Evolutionary conservation across 2,329 filamentous ascomycete species (phyloP).

Genomic region (Fusarium newnesense): DNA sequence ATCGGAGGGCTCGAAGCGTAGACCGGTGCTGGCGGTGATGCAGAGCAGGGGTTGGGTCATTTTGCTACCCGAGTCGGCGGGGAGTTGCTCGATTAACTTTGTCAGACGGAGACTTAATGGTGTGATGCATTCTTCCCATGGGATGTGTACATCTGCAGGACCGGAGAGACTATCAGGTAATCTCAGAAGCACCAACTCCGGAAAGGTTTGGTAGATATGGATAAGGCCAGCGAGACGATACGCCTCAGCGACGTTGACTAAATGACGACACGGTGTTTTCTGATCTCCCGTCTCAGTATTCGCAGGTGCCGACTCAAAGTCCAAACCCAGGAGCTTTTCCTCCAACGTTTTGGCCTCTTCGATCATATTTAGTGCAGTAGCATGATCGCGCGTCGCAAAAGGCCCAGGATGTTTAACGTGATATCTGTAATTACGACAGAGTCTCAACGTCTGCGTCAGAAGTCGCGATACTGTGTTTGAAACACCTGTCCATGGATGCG

Average conservation of each 20-base stretch:
- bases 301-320: constrained; percentile 32
- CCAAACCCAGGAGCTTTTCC: constrained; percentile 46
- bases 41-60: constrained; percentile 50
- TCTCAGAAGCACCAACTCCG: constrained; percentile 46
- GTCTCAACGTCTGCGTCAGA: constrained; percentile 48
- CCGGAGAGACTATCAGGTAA: constrained; percentile 34
- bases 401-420: constrained; percentile 34
- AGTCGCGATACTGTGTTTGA: constrained; percentile 48
- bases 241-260: constrained; percentile 51
- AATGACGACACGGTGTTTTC: constrained; percentile 43
- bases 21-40: constrained; percentile 48
- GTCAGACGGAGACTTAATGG: constrained; percentile 45
- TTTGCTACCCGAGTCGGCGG: constrained; percentile 47
- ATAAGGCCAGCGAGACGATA: constrained; percentile 51
- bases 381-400: constrained; percentile 24
- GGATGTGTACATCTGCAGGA: constrained; percentile 14
- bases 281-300: constrained; percentile 45
- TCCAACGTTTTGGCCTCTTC: constrained; percentile 48
- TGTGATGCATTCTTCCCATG: constrained; percentile 49
- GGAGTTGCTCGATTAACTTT: constrained; percentile 46
- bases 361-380: constrained; percentile 40
- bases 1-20: constrained; percentile 30
- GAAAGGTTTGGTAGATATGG: constrained; percentile 54
- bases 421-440: constrained; percentile 50
- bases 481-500: constrained; percentile 54